Percentiles rank a stretch among this genome's conserved stretches.
Evolutionary conservation across 1,139 yeast species (phyloP).

Genomic region (Geotrichum candidum): DNA sequence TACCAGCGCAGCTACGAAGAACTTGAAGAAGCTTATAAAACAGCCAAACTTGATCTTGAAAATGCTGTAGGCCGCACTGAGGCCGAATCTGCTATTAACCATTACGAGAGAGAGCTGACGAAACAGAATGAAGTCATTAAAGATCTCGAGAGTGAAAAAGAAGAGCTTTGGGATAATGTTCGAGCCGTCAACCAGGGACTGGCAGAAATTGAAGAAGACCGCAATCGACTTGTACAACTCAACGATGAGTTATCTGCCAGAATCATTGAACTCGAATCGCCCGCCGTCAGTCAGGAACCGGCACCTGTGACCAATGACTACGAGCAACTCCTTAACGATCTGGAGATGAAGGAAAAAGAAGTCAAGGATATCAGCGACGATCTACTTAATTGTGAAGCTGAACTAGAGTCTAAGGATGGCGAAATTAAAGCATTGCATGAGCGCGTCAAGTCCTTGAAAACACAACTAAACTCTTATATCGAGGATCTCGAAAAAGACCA

Average conservation of each 20-base stretch:
- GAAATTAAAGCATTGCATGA: slow-evolving; percentile 9
- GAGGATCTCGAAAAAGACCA: slow-evolving; percentile 1
- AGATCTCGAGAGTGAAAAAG: not conserved
- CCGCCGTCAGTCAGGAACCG: not conserved
- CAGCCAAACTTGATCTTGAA: not conserved
- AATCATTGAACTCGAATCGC: not conserved
- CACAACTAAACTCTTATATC: not conserved
- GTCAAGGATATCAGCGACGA: not conserved
- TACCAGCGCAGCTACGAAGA: slow-evolving; percentile 4
- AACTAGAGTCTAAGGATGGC: slow-evolving; percentile 7
- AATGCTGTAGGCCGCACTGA: not conserved
- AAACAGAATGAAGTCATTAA: not conserved
- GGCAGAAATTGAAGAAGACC: slow-evolving; percentile 2
- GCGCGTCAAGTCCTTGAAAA: slow-evolving; percentile 5
- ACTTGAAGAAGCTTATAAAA: not conserved
- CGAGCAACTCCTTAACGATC: not conserved
- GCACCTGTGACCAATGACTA: not conserved
- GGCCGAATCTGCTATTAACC: slow-evolving; percentile 1
- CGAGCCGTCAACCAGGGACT: slow-evolving; percentile 5
- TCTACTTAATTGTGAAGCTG: slow-evolving; percentile 7
- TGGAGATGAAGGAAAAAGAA: slow-evolving; percentile 6
- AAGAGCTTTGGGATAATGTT: not conserved
- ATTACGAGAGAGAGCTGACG: not conserved
- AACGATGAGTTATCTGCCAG: not conserved
- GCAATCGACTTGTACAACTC: not conserved